Percentiles rank a stretch among this genome's conserved stretches.
These are phyloP conservation scores for Diaporthe eres DNA, from an alignment of 2,329 filamentous ascomycete genomes.

Conservation along the genomic window DNA sequence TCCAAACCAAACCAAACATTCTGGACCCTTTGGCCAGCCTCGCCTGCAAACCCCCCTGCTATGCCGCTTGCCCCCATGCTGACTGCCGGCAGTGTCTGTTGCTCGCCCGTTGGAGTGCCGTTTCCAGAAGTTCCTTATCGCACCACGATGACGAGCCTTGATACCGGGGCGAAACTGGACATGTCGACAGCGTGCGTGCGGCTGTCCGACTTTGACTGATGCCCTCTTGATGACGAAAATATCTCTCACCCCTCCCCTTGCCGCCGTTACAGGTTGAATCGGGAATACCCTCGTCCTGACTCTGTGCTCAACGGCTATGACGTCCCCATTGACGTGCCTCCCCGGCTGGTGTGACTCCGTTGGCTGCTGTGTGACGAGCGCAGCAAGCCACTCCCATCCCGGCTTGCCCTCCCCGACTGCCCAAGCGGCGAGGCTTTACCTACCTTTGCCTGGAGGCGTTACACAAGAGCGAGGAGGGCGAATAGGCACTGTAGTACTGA, in stretches of 20 bases:
- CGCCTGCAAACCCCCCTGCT: not conserved
- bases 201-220: not conserved
- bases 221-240: not conserved
- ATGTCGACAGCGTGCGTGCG: not conserved
- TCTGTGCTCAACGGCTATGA: constrained; percentile 13
- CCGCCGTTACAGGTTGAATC: not conserved
- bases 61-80: not conserved
- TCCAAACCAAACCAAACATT: constrained; percentile 25
- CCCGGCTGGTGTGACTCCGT: constrained; percentile 3
- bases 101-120: not conserved
- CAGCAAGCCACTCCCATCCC: not conserved
- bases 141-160: constrained; percentile 14
- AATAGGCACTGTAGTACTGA: not conserved
- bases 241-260: not conserved
- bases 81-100: constrained; percentile 13
- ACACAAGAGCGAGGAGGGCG: not conserved
- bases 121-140: constrained; percentile 2
- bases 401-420: constrained; percentile 12
- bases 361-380: constrained; percentile 14
- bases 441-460: not conserved
- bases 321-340: not conserved
- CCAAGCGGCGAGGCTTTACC: not conserved
- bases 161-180: constrained; percentile 1
- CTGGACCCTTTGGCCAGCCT: constrained; percentile 8
- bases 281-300: not conserved